Base-by-base conservation (phyloP, 768 basidiomycete species). In the Naematelia encephala region DNA sequence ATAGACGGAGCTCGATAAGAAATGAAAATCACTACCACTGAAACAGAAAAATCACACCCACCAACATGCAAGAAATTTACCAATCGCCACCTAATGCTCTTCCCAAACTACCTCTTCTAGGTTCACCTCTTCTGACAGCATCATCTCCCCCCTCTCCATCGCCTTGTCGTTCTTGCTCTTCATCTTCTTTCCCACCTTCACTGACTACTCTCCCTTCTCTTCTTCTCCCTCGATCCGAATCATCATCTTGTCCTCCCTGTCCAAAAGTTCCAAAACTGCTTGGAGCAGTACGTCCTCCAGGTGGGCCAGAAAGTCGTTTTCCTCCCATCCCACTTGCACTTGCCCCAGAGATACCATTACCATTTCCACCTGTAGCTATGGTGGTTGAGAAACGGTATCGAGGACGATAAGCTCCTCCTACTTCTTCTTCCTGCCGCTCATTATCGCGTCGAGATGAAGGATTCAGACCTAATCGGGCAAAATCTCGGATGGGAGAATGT, bases 401-500 rank as follows among this genome's bases (percentile, higher is more conserved):
- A 39, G 34, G 34, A 8, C 34, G 34, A 39, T 8, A 16, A 16
- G 8, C 34, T 39, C 16, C 34, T 39, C 16, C 34, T 39, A 8
- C 34, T 39, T 39, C 34, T 39, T 39, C 34, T 39, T 39, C 34
- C 34, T 8, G 34, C 34, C 34, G 34, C 16, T 39, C 34, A 16
- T 39, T 8, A 8, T 39, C 34, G 34, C 34, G 34, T 16, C 34
- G 34, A 8, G 34, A 39, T n/a, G n/a, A n/a, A 8, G 34, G 34
- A 39, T 39, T 39, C 8, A 39, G 34, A 39, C 34, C 34, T 8
- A 39, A 16, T 8, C 34, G 34, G 8, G 34, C 57, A 44, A 69
- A 66, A 59, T 64, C 64, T 14, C 69, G 57, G 14, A 62, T 64
- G 34, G 67, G 67, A 19, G 60, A 62, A 49, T 68, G 63, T 5